phyloP scores from a whole-genome alignment of 108 stramenopile genomes.

The Cyclotella distinguenda region DNA sequence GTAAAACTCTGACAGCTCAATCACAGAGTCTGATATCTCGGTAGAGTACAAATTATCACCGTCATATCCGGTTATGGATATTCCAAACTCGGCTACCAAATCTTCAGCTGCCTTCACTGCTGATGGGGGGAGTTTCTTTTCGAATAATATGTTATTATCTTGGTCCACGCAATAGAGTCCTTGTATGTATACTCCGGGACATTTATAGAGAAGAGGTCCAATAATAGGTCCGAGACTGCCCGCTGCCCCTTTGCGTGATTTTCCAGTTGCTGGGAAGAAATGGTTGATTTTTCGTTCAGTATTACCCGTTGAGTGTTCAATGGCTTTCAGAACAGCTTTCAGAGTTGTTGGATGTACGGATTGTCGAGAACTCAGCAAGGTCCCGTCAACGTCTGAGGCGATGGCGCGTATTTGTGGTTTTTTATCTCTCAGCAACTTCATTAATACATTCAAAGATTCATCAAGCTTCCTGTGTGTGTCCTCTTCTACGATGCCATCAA shows the following conservation, averaged over 20 bases:
- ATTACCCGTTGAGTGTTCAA: slow-evolving; percentile 33
- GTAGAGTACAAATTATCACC: slow-evolving; percentile 80
- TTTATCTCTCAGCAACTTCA: slow-evolving; percentile 29
- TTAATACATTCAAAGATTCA: slow-evolving; percentile 21
- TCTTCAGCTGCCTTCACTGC: slow-evolving; percentile 65
- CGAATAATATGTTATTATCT: slow-evolving; percentile 82
- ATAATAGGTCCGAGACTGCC: slow-evolving; percentile 53
- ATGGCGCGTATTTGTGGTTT: slow-evolving; percentile 56
- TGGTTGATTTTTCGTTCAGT: slow-evolving; percentile 27
- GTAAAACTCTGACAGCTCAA: slow-evolving; percentile 67
- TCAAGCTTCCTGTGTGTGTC: slow-evolving; percentile 2
- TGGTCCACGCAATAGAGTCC: slow-evolving; percentile 84
- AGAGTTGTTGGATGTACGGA: slow-evolving; percentile 68
- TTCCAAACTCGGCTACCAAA: slow-evolving; percentile 54
- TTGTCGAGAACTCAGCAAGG: slow-evolving; percentile 63
- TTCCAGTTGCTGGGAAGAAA: slow-evolving; percentile 90
- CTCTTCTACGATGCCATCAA: neutral
- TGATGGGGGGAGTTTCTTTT: slow-evolving; percentile 58
- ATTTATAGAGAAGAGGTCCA: slow-evolving; percentile 26
- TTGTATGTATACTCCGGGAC: slow-evolving; percentile 61
- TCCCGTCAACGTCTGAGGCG: slow-evolving; percentile 90
- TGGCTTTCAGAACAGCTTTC: slow-evolving; percentile 53
- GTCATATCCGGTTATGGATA: slow-evolving; percentile 83
- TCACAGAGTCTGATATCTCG: slow-evolving; percentile 50
- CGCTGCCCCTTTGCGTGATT: slow-evolving; percentile 74